Evolutionary conservation across 192 early-diverging fungal species (phyloP).

Genomic region (Coemansia sp.): DNA sequence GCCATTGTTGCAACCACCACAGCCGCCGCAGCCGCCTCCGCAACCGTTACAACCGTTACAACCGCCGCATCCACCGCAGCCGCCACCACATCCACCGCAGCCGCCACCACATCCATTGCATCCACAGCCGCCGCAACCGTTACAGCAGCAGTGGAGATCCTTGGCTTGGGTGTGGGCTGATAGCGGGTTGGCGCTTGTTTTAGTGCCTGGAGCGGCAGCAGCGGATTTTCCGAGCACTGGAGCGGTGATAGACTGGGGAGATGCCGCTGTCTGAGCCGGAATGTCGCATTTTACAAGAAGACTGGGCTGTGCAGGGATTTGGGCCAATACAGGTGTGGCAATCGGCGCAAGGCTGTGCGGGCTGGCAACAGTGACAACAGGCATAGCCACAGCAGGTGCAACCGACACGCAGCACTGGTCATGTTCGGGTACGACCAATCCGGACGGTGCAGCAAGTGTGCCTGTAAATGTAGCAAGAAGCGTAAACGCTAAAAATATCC

Average conservation of each 20-base stretch:
- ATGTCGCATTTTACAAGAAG: slow-evolving; percentile 4
- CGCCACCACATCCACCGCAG: slow-evolving; percentile 15
- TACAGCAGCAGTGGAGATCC: slow-evolving; percentile 35
- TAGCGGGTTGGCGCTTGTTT: not conserved
- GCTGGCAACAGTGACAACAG: not conserved
- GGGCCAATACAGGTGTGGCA: not conserved
- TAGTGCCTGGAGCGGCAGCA: not conserved
- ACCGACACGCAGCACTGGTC: slow-evolving; percentile 1
- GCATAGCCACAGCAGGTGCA: not conserved
- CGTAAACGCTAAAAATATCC: not conserved
- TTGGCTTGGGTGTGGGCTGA: slow-evolving; percentile 15
- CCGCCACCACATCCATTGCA: slow-evolving; percentile 11
- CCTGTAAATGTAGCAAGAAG: not conserved
- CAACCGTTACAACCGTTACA: slow-evolving; percentile 7
- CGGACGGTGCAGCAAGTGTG: not conserved
- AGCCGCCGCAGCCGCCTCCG: slow-evolving; percentile 9
- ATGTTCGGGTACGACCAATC: not conserved
- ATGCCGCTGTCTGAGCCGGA: not conserved
- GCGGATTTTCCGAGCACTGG: not conserved
- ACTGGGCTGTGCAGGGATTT: not conserved
- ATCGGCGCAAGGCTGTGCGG: not conserved
- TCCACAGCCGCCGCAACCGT: slow-evolving; percentile 15
- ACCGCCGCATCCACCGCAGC: slow-evolving; percentile 17
- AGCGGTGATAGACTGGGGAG: not conserved
- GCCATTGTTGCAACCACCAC: slow-evolving; percentile 17